phyloP scores from a whole-genome alignment of 768 basidiomycete genomes.

The Grammothele lineata region DNA sequence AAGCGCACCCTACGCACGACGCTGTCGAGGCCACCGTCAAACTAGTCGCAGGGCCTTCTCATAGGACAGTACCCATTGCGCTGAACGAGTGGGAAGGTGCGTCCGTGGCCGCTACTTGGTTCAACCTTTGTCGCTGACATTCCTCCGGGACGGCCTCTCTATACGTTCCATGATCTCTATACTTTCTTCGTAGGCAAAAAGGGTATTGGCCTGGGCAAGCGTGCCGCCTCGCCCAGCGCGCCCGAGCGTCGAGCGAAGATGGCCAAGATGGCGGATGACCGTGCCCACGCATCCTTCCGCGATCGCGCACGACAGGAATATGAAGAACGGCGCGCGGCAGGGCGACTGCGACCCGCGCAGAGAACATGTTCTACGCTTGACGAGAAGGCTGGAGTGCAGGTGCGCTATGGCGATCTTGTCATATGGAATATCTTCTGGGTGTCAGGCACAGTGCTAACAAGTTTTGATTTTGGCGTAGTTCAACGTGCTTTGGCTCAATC shows the following conservation, averaged over 20 bases:
- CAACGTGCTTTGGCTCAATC: constrained; percentile 77
- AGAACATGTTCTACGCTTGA: constrained; percentile 73
- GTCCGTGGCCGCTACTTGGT: constrained; percentile 22
- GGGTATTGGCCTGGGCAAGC: constrained; percentile 71
- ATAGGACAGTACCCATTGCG: constrained; percentile 65
- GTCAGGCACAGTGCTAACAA: neutral
- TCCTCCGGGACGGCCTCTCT: neutral
- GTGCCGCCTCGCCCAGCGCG: constrained; percentile 58
- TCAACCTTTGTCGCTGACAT: too few relatives aligned
- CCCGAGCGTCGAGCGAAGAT: constrained; percentile 69
- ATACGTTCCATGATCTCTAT: neutral
- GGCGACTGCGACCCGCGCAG: constrained; percentile 64
- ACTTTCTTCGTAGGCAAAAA: constrained; percentile 52
- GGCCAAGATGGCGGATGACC: constrained; percentile 56
- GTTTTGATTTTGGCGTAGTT: constrained; percentile 49
- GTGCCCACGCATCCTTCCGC: constrained; percentile 56
- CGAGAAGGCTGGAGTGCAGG: constrained; percentile 64
- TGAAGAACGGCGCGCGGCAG: constrained; percentile 71
- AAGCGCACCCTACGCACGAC: constrained; percentile 1
- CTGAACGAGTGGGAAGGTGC: constrained; percentile 80
- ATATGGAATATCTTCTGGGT: neutral
- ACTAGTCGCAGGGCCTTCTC: too few relatives aligned
- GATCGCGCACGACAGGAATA: constrained; percentile 70
- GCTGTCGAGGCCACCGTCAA: too few relatives aligned
- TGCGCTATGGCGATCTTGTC: constrained; percentile 27